Evolutionary conservation across 257 asterid genomes (phyloP).

Genomic region (Mitragyna speciosa): DNA sequence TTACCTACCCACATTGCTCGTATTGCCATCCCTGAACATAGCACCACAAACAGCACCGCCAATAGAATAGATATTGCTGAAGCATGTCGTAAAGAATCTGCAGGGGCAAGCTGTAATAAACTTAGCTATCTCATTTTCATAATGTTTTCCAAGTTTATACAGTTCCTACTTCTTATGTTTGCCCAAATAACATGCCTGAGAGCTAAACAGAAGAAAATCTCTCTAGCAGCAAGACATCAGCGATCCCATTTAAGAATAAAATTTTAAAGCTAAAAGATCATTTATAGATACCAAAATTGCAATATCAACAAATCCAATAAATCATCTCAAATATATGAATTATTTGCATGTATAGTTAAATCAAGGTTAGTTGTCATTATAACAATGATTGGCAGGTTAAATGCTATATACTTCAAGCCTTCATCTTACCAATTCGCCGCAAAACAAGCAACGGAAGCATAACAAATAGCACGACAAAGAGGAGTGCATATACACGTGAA

Average conservation of each 20-base stretch:
- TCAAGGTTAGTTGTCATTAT: neutral
- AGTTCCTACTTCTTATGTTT: neutral
- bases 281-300: neutral
- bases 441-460: conserved; percentile 80
- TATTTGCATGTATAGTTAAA: neutral
- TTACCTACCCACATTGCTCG: conserved; percentile 71
- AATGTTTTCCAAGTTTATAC: conserved; percentile 5
- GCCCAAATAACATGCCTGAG: neutral
- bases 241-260: conserved; percentile 8
- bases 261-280: neutral
- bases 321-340: neutral
- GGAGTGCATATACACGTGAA: conserved; percentile 66
- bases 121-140: conserved; percentile 22
- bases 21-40: conserved; percentile 85
- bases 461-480: conserved; percentile 69
- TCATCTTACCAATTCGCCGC: conserved; percentile 75
- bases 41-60: conserved; percentile 75
- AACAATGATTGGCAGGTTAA: neutral
- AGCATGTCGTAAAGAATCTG: conserved; percentile 92
- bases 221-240: neutral
- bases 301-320: neutral
- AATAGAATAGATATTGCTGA: conserved; percentile 84
- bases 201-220: neutral
- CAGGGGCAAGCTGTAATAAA: conserved; percentile 31
- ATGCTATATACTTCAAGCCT: neutral